Evolutionary conservation across 108 stramenopile genomes (phyloP), one percentile per base, ranked within the genome.

Genomic region (Asterionellopsis glacialis): DNA sequence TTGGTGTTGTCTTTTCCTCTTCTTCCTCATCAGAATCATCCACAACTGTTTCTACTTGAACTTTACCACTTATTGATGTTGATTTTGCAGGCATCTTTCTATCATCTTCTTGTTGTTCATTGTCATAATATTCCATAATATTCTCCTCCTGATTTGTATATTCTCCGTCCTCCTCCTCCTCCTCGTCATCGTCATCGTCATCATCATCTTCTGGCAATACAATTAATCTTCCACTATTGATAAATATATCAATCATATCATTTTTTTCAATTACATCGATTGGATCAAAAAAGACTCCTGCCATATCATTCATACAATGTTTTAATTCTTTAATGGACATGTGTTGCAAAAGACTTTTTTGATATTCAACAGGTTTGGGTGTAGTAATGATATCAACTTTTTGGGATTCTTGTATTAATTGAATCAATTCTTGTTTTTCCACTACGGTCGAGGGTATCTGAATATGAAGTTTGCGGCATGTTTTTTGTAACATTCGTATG

Each of bases 251-350:
- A 26, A 87, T 58, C 80, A 87, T 77, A 56, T 87, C 86, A 18
- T 59, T 52, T 65, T 82, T 87, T 67, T 83, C 82, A n/a, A 87
- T 77, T 0, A 87, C 86, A 57, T 87, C 86, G 26, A 60, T 59
- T 5, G 56, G 61, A 38, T 72, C 58, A 58, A 73, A 87, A 45
- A 75, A 81, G 15, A 87, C 86, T 4, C 86, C 86, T 0, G 65
- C 77, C 2, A 5, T 7, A 13, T 75, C 77, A 11, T 54, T 68
- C 82, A 87, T 81, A 11, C 64, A 22, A 16, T 16, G 28, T 50
- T 73, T 77, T 19, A 87, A 51, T 59, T 69, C 23, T 44, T 55
- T 25, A n/a, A 83, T 57, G 28, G 60, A 68, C 82, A 81, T 77
- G 24, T 14, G 16, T 41, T 57, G 51, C 53, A 63, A 71, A 15